Evolutionary conservation across 1,284 basidiomycete genomes (phyloP).

Genomic region (Sporisorium sorghi): DNA sequence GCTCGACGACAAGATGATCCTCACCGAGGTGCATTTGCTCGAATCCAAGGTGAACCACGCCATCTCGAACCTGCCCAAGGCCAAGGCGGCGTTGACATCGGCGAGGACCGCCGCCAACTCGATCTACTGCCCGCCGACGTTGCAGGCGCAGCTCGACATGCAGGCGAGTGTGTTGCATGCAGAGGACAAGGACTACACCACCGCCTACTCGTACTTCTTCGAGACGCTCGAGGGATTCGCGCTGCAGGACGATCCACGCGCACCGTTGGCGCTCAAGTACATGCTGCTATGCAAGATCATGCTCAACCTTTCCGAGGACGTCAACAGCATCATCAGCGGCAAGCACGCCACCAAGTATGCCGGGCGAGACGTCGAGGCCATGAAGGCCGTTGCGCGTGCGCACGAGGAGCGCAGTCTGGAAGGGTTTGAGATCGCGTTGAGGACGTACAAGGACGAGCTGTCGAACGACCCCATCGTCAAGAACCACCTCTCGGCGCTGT

Average conservation of each 20-base stretch:
- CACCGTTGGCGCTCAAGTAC: slow-evolving; percentile 91
- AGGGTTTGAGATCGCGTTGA: slow-evolving; percentile 86
- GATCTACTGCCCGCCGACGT: slow-evolving; percentile 93
- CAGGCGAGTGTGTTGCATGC: slow-evolving; percentile 93
- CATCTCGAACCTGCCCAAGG: slow-evolving; percentile 88
- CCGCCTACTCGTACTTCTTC: slow-evolving; percentile 96
- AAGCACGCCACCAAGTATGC: slow-evolving; percentile 90
- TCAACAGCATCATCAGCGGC: slow-evolving; percentile 83
- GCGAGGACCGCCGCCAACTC: slow-evolving; percentile 94
- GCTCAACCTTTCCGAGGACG: slow-evolving; percentile 93
- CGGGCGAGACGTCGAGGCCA: slow-evolving; percentile 84
- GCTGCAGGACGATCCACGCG: slow-evolving; percentile 72
- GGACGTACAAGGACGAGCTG: slow-evolving; percentile 88
- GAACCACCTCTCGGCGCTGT: slow-evolving; percentile 89
- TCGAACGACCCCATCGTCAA: slow-evolving; percentile 93
- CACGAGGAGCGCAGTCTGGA: slow-evolving; percentile 89
- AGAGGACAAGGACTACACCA: slow-evolving; percentile 97
- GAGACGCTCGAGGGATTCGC: slow-evolving; percentile 94
- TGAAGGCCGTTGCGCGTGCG: slow-evolving; percentile 93
- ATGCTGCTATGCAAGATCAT: slow-evolving; percentile 98
- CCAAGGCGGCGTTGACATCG: slow-evolving; percentile 93
- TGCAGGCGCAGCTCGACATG: slow-evolving; percentile 91
- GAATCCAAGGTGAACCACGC: slow-evolving; percentile 92
- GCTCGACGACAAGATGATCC: slow-evolving; percentile 96
- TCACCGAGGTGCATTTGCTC: slow-evolving; percentile 94